A percentile compares a stretch with the other conserved stretches of the same genome.
Conservation (phyloP, 2,329 filamentous ascomycete genomes). For the Colletotrichum orbiculare region DNA sequence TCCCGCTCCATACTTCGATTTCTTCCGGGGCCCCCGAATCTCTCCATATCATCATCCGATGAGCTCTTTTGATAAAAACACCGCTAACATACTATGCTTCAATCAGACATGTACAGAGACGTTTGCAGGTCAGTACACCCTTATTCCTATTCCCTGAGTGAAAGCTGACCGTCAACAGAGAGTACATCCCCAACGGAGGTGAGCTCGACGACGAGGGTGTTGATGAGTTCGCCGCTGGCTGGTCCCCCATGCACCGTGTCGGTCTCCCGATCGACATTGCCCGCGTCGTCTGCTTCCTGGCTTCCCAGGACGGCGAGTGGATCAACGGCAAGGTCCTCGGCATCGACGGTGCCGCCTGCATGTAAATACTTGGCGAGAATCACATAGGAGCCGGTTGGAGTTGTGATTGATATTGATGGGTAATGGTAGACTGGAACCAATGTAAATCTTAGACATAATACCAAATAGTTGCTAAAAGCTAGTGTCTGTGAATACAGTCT, state of each 20-base stretch:
- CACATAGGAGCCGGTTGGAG: not conserved
- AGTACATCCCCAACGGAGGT: constrained; percentile 70
- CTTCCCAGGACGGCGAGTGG: constrained; percentile 59
- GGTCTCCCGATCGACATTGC: constrained; percentile 76
- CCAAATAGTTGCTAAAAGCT: too few species aligned
- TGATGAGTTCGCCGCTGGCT: constrained; percentile 57
- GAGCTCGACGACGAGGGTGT: constrained; percentile 68
- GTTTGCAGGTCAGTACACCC: constrained; percentile 56
- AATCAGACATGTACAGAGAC: constrained; percentile 71
- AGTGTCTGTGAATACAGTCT: not conserved
- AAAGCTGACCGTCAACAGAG: constrained; percentile 43
- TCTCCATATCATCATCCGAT: not conserved
- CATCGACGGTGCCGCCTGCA: constrained; percentile 38
- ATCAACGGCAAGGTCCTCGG: constrained; percentile 54
- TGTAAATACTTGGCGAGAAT: constrained; percentile 27
- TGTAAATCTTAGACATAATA: constrained; percentile 30
- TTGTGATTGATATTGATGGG: constrained; percentile 8
- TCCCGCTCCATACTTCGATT: too few species aligned
- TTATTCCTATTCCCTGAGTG: too few species aligned
- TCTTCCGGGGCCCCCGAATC: too few species aligned
- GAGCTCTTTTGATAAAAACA: not conserved
- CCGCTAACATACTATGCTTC: not conserved
- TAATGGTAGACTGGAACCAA: constrained; percentile 26
- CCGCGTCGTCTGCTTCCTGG: constrained; percentile 68
- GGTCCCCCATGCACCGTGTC: constrained; percentile 72